Percentiles rank a stretch among this genome's conserved stretches.
phyloP scores from a whole-genome alignment of 257 asterid species.

The Leonotis leonurus region DNA sequence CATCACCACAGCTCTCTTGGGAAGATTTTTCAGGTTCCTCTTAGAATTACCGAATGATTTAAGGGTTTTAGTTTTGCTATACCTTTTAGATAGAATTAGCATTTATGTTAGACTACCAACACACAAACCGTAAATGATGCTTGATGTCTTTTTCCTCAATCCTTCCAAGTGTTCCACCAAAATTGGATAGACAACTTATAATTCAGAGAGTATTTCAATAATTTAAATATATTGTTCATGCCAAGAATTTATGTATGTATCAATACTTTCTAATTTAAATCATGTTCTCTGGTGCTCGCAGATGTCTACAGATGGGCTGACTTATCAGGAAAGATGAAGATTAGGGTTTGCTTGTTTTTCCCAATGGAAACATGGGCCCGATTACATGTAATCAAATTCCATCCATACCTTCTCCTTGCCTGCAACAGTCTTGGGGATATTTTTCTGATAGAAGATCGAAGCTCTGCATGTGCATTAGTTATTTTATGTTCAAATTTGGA shows the following conservation, averaged over 20 bases:
- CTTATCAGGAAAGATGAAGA: constrained; percentile 63
- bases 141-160: not conserved
- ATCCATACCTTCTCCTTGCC: not conserved
- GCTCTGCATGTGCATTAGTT: not conserved
- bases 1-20: constrained; percentile 65
- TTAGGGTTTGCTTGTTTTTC: constrained; percentile 81
- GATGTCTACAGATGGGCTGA: constrained; percentile 92
- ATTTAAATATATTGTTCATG: not conserved
- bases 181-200: not conserved
- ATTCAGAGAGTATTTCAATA: not conserved
- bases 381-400: constrained; percentile 47
- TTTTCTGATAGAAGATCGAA: not conserved
- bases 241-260: not conserved
- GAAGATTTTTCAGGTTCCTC: constrained; percentile 81
- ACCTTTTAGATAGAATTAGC: constrained; percentile 1
- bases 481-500: not conserved
- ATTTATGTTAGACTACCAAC: constrained; percentile 2
- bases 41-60: constrained; percentile 1
- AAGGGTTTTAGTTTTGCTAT: not conserved
- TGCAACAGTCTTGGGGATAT: not conserved
- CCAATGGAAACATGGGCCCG: constrained; percentile 86
- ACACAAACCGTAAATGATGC: constrained; percentile 2
- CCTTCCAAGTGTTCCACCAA: not conserved
- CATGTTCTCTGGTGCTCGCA: constrained; percentile 34
- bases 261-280: constrained; percentile 2